Evolutionary conservation across 2,329 filamentous ascomycete genomes (phyloP).

Genomic region (Bipolaris sorokiniana): DNA sequence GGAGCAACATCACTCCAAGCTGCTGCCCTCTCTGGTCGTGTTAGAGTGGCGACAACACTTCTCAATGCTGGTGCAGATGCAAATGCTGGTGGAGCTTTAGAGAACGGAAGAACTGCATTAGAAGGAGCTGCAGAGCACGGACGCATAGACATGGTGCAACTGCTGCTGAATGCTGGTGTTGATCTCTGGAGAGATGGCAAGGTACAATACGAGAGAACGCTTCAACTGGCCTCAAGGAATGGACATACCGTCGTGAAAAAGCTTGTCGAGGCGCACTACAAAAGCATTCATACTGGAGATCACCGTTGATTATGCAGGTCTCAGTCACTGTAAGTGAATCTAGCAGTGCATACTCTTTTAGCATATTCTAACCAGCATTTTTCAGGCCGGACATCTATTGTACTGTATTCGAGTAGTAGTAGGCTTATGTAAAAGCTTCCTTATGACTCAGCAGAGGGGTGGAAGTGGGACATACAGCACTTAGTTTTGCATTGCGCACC

Average conservation of each 20-base stretch:
- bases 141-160: conserved; percentile 34
- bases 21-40: not conserved
- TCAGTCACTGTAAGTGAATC: not conserved
- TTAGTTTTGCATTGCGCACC: not conserved
- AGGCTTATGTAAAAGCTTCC: not conserved
- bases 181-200: not conserved
- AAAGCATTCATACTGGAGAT: not conserved
- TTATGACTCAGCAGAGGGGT: not conserved
- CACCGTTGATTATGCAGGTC: not conserved
- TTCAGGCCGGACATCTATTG: not conserved
- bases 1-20: not conserved
- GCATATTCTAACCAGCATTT: not conserved
- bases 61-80: not conserved
- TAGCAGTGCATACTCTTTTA: not conserved
- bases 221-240: not conserved
- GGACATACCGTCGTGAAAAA: not conserved
- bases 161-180: not conserved
- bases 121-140: conserved; percentile 39
- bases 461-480: not conserved
- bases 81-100: not conserved
- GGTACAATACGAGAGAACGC: not conserved
- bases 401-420: not conserved
- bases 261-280: not conserved
- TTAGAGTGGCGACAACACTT: not conserved
- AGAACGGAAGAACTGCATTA: conserved; percentile 21